Evolutionary conservation across 768 basidiomycete species (phyloP), one percentile per base, ranked within the genome.

Genomic region (Candolleomyces efflorescens): DNA sequence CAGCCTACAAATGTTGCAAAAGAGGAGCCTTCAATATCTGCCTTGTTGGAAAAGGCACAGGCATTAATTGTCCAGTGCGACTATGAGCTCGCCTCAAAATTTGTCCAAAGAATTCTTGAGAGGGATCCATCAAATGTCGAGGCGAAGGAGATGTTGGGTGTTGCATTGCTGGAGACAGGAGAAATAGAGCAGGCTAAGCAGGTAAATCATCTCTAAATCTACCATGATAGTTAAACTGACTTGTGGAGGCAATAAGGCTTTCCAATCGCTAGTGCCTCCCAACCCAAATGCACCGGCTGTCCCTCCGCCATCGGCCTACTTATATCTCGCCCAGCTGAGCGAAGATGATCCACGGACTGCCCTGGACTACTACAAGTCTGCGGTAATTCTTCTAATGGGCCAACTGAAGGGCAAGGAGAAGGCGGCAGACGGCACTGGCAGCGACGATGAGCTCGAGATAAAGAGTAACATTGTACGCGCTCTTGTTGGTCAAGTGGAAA

Each of bases 401-500:
- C 87, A 88, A 63, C 77, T 92, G 24, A 91, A 92, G 71, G 90
- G 89, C 49, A 92, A 90, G 67, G 84, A 82, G 43, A 78, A 80
- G 26, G 84, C 81, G 3, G 67, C 72, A 26, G 71, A 69, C 3
- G 71, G 73, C 15, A 71, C 63, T 17, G 44, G 63, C 6, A 72
- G 67, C 58, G 76, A 70, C 52, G 83, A 82, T 61, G 85, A 89
- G 57, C 68, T 75, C 2, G 87, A 90, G 62, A 68, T 85, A 49
- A 85, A 77, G 65, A 79, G 71, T 32, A 90, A 84, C 65, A 85
- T 88, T 56, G 86, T 94, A 11, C 79, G 88, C 41, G 92, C 91
- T 7, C 79, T 94, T 20, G 80, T 94, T 27, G 89, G 89, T 7
- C 94, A 94, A 81, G 88, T 95, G 23, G 94, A 96, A 68, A 90